Conservation (phyloP, 768 basidiomycete species). For the Boletales sp. region DNA sequence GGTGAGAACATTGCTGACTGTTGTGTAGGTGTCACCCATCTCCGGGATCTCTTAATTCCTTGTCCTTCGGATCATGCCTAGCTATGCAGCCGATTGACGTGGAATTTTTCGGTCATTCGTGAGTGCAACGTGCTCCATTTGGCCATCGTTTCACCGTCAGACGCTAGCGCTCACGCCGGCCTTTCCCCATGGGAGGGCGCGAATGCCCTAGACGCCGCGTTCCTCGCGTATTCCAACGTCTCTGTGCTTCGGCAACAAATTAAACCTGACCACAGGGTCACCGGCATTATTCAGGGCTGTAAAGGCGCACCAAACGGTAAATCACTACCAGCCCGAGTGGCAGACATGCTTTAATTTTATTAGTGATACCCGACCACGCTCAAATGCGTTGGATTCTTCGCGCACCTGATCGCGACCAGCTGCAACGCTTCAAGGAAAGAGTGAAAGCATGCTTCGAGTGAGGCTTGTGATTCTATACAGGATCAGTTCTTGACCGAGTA, state of each 20-base stretch:
- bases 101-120: slow-evolving; percentile 77
- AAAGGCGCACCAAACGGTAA: slow-evolving; percentile 69
- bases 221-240: slow-evolving; percentile 76
- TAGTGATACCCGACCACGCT: slow-evolving; percentile 84
- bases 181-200: slow-evolving; percentile 81
- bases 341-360: slow-evolving; percentile 1
- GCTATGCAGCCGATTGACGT: slow-evolving; percentile 65
- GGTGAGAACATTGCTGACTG: slow-evolving; percentile 13
- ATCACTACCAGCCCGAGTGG: slow-evolving; percentile 11
- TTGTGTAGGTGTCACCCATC: slow-evolving; percentile 67
- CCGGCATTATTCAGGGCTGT: slow-evolving; percentile 71
- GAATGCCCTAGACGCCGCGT: slow-evolving; percentile 87
- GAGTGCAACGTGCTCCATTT: slow-evolving; percentile 18
- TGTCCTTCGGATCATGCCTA: slow-evolving; percentile 49
- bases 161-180: slow-evolving; percentile 69
- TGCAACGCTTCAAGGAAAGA: slow-evolving; percentile 52
- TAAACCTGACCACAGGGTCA: slow-evolving; percentile 74
- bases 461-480: slow-evolving; percentile 19
- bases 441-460: slow-evolving; percentile 72
- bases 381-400: slow-evolving; percentile 71
- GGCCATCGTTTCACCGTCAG: slow-evolving; percentile 4
- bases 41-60: slow-evolving; percentile 49
- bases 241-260: slow-evolving; percentile 85
- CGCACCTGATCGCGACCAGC: slow-evolving; percentile 58
- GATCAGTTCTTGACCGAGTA: slow-evolving; percentile 6